These are phyloP conservation scores for Aphanomyces euteiches DNA, from an alignment of 352 stramenopile genomes.

Conservation along the genomic window DNA sequence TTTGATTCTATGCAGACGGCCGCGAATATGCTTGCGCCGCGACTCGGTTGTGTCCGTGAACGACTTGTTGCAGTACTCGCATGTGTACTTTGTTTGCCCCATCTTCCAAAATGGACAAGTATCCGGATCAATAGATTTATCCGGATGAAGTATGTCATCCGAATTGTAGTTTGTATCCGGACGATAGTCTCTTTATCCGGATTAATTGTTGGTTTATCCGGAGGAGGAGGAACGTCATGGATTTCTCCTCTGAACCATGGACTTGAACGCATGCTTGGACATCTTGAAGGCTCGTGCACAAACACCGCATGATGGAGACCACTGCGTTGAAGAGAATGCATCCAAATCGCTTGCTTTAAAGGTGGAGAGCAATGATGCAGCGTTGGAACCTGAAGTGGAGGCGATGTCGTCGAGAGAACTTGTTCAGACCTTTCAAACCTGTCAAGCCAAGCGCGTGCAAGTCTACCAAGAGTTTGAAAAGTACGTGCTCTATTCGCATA, in stretches of 20 bases:
- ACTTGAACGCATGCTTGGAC: slow-evolving; percentile 61
- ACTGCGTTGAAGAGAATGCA: slow-evolving; percentile 30
- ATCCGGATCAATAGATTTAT: background rate
- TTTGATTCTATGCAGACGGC: slow-evolving; percentile 73
- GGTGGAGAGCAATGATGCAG: slow-evolving; percentile 12
- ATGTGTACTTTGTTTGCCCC: slow-evolving; percentile 45
- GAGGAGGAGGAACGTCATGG: no score
- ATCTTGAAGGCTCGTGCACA: slow-evolving; percentile 55
- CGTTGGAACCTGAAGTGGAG: slow-evolving; percentile 1
- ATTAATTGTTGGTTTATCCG: no score
- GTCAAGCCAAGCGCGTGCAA: slow-evolving; percentile 62
- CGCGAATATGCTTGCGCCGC: slow-evolving; percentile 56
- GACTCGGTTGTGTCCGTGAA: slow-evolving; percentile 77
- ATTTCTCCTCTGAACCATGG: slow-evolving; percentile 38
- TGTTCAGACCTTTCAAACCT: slow-evolving; percentile 43
- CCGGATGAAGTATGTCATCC: no score
- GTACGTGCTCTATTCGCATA: slow-evolving; percentile 30
- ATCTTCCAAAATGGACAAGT: slow-evolving; percentile 10
- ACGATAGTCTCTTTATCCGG: no score
- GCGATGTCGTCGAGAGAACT: slow-evolving; percentile 31
- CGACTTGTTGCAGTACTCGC: slow-evolving; percentile 77
- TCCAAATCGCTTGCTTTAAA: slow-evolving; percentile 26
- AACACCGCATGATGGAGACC: slow-evolving; percentile 40
- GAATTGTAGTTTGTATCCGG: no score
- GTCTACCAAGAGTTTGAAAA: slow-evolving; percentile 67